Evolutionary conservation across 2,329 filamentous ascomycete genomes (phyloP).

Genomic region (Sclerotinia trifoliorum): DNA sequence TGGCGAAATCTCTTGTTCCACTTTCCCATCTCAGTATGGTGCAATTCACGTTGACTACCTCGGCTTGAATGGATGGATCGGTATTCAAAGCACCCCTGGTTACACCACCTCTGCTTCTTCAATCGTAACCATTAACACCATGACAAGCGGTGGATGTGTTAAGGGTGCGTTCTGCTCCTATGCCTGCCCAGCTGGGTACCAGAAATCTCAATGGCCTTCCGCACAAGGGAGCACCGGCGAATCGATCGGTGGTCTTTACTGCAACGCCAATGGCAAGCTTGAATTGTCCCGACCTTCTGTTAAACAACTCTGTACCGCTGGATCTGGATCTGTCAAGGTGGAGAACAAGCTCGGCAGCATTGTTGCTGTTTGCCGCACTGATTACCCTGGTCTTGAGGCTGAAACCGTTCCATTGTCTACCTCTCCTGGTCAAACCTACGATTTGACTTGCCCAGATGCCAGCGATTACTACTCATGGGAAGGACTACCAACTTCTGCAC

Average conservation of each 20-base stretch:
- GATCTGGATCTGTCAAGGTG: conserved; percentile 66
- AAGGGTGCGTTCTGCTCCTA: conserved; percentile 81
- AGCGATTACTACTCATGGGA: conserved; percentile 77
- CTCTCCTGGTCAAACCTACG: conserved; percentile 55
- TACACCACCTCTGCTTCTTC: conserved; percentile 49
- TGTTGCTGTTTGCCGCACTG: conserved; percentile 84
- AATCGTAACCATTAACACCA: conserved; percentile 66
- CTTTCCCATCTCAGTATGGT: conserved; percentile 80
- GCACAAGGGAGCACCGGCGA: conserved; percentile 76
- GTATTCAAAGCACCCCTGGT: conserved; percentile 65
- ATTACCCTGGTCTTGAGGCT: conserved; percentile 89
- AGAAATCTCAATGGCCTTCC: conserved; percentile 86
- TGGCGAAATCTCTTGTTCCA: conserved; percentile 66
- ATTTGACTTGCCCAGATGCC: conserved; percentile 70
- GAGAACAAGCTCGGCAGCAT: conserved; percentile 68
- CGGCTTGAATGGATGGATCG: conserved; percentile 71
- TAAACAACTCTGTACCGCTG: conserved; percentile 71
- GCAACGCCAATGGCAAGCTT: conserved; percentile 70
- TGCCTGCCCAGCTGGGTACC: conserved; percentile 84
- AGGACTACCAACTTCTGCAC: conserved; percentile 73
- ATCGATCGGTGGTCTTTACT: conserved; percentile 85
- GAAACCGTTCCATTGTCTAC: conserved; percentile 78
- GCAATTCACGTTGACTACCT: conserved; percentile 70
- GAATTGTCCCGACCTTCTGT: conserved; percentile 69
- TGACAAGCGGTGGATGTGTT: conserved; percentile 59